A percentile compares a stretch with the other conserved stretches of the same genome.
Conservation (phyloP, 352 stramenopile genomes). For the Poterioochromonas sp. region DNA sequence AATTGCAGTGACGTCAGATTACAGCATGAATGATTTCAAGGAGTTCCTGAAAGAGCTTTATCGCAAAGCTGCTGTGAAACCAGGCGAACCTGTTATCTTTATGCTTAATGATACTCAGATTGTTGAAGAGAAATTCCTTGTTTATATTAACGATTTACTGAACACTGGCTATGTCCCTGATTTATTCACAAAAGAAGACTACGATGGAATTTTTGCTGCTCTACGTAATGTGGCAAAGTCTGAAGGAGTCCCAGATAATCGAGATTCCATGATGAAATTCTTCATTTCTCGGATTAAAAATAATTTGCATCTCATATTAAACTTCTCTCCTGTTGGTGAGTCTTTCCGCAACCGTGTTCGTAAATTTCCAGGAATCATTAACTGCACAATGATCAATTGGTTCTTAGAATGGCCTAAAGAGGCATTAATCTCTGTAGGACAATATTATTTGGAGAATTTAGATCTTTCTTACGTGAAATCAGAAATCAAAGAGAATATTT, state of each 20-base stretch:
- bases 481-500: constrained; percentile 75
- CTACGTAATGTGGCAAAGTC: constrained; percentile 77
- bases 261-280: constrained; percentile 82
- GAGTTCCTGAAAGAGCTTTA: constrained; percentile 88
- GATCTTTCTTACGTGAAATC: constrained; percentile 69
- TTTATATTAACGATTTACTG: constrained; percentile 94
- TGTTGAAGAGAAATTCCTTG: constrained; percentile 85
- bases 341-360: constrained; percentile 77
- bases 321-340: constrained; percentile 83
- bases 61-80: constrained; percentile 62
- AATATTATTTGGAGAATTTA: constrained; percentile 69
- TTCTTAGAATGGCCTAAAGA: constrained; percentile 89
- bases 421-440: constrained; percentile 69
- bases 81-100: constrained; percentile 74
- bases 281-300: constrained; percentile 79
- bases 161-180: constrained; percentile 82
- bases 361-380: constrained; percentile 87
- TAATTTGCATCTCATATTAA: constrained; percentile 83
- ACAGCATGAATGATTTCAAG: constrained; percentile 80
- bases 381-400: constrained; percentile 85
- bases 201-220: constrained; percentile 63
- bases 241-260: constrained; percentile 71
- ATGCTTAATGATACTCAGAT: constrained; percentile 88
- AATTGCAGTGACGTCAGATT: constrained; percentile 82
- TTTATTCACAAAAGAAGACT: constrained; percentile 80